Percentiles rank a stretch among this genome's conserved stretches.
phyloP scores from a whole-genome alignment of 352 stramenopile species.

The Globisporangium radiosum region DNA sequence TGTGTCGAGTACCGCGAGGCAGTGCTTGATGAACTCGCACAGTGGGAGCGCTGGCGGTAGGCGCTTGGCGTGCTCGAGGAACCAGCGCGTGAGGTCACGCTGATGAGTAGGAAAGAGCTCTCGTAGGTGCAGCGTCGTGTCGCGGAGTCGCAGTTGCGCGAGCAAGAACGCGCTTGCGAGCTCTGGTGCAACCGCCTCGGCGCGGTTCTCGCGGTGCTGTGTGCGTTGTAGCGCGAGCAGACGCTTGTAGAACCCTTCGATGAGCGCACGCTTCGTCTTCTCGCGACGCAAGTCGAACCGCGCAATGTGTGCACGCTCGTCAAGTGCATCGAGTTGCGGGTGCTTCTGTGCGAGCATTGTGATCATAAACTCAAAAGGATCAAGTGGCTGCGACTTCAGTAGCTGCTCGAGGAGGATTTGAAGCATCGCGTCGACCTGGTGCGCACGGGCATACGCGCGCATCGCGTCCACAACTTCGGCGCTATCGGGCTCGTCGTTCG shows the following conservation, averaged over 20 bases:
- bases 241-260: conserved; percentile 42
- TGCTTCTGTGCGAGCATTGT: conserved; percentile 39
- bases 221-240: conserved; percentile 45
- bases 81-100: conserved; percentile 44
- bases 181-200: conserved; percentile 17
- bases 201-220: conserved; percentile 26
- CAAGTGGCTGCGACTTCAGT: conserved; percentile 55
- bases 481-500: conserved; percentile 17
- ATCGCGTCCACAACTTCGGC: conserved; percentile 48
- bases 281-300: conserved; percentile 60
- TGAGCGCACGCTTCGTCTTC: conserved; percentile 52
- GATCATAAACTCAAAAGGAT: conserved; percentile 65
- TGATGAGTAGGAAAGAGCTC: conserved; percentile 51
- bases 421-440: conserved; percentile 61
- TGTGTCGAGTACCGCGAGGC: conserved; percentile 34
- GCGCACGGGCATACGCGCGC: conserved; percentile 42
- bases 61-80: conserved; percentile 30
- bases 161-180: conserved; percentile 40
- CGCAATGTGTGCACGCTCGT: conserved; percentile 28
- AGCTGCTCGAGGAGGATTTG: conserved; percentile 50
- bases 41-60: conserved; percentile 21
- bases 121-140: conserved; percentile 38
- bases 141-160: conserved; percentile 35
- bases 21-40: conserved; percentile 25
- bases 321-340: conserved; percentile 41